These are phyloP conservation scores for Neofusicoccum umdonicola DNA, from an alignment of 2,329 filamentous ascomycete species.

Conservation along the genomic window DNA sequence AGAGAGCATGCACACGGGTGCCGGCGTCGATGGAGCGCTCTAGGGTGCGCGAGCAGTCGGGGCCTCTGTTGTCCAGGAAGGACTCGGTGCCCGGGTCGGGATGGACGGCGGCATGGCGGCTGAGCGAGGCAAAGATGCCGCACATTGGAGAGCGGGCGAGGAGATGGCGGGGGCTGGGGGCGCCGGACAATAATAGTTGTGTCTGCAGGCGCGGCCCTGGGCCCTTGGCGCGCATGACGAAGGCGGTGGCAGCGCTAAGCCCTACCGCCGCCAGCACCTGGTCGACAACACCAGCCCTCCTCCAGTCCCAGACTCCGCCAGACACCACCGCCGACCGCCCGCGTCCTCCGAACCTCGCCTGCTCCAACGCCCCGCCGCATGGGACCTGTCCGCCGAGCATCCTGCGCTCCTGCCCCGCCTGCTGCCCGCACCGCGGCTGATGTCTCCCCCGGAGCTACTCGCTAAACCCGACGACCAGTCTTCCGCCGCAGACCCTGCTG, in stretches of 20 bases:
- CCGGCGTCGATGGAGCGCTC: slow-evolving; percentile 20
- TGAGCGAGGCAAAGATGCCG: slow-evolving; percentile 54
- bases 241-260: slow-evolving; percentile 9
- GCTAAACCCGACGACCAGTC: slow-evolving; percentile 13
- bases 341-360: not conserved
- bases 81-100: slow-evolving; percentile 27
- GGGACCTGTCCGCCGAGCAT: not conserved
- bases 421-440: slow-evolving; percentile 11
- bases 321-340: not conserved
- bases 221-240: slow-evolving; percentile 11
- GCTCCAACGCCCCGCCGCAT: not conserved
- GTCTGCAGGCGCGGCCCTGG: not conserved
- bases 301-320: not conserved
- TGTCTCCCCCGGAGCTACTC: slow-evolving; percentile 16
- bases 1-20: slow-evolving; percentile 50
- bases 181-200: not conserved
- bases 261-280: slow-evolving; percentile 13
- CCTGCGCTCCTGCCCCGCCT: slow-evolving; percentile 2
- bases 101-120: slow-evolving; percentile 25
- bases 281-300: not conserved
- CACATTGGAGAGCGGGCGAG: slow-evolving; percentile 28
- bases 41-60: slow-evolving; percentile 28
- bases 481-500: slow-evolving; percentile 1
- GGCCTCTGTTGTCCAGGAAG: slow-evolving; percentile 34
- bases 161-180: not conserved